phyloP scores from a whole-genome alignment of 495 filamentous ascomycete genomes.

The Neurospora sp. region DNA sequence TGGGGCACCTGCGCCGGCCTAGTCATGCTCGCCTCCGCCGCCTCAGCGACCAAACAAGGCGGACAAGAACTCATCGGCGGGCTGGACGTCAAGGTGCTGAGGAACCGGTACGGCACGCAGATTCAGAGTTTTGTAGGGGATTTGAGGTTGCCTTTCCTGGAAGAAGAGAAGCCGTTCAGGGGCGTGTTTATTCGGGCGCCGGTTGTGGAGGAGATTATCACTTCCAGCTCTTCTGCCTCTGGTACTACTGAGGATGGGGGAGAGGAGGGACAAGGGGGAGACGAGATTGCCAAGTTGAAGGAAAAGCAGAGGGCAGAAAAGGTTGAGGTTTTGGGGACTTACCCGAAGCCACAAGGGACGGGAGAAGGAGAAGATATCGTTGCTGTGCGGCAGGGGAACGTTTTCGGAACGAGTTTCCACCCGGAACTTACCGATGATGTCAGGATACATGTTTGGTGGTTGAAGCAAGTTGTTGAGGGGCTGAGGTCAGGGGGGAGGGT shows the following conservation, averaged over 20 bases:
- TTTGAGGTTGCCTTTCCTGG: conserved; percentile 64
- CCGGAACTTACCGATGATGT: conserved; percentile 85
- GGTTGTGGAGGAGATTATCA: conserved; percentile 76
- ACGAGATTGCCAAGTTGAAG: neutral
- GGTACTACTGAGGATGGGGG: conserved; percentile 15
- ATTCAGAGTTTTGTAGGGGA: conserved; percentile 83
- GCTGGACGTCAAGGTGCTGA: conserved; percentile 78
- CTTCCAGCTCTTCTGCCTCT: conserved; percentile 36
- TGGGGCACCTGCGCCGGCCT: conserved; percentile 97
- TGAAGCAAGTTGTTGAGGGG: conserved; percentile 52
- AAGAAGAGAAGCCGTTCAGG: conserved; percentile 44
- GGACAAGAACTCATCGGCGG: conserved; percentile 93
- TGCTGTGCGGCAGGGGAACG: conserved; percentile 85
- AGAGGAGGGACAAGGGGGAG: conserved; percentile 32
- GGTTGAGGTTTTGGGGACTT: conserved; percentile 50
- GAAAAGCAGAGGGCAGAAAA: conserved; percentile 1
- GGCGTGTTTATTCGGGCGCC: conserved; percentile 93
- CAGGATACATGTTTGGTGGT: conserved; percentile 92
- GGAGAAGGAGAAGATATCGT: conserved; percentile 60
- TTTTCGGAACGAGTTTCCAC: conserved; percentile 95
- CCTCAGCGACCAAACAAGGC: conserved; percentile 78
- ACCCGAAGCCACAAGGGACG: conserved; percentile 24
- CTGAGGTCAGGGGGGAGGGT: neutral
- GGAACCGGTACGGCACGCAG: conserved; percentile 96
- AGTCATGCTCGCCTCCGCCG: conserved; percentile 81